A percentile compares a stretch with the other conserved stretches of the same genome.
phyloP scores from a whole-genome alignment of 2,329 filamentous ascomycete genomes.

The Xylaria sp. region DNA sequence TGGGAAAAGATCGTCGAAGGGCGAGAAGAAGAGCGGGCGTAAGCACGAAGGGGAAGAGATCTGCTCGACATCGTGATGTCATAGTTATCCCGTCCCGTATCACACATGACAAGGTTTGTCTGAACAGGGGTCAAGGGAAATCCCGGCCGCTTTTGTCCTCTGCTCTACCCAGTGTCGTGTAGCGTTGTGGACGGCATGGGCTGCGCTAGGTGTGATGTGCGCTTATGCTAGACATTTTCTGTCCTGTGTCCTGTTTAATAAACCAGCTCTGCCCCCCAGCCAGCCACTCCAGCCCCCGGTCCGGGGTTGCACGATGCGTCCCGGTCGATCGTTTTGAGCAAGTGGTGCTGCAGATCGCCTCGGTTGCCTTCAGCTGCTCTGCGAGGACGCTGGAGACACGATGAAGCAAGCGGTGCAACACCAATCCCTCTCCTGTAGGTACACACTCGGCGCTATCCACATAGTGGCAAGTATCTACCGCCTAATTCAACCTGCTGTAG shows the following conservation, averaged over 20 bases:
- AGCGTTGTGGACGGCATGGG: neutral
- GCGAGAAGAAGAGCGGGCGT: neutral
- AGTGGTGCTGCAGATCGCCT: constrained; percentile 19
- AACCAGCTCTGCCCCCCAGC: neutral
- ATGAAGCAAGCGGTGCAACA: constrained; percentile 1
- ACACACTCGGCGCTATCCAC: no score
- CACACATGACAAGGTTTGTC: constrained; percentile 23
- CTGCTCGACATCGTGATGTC: constrained; percentile 27
- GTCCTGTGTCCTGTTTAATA: neutral
- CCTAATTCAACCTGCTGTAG: neutral
- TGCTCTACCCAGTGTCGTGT: neutral
- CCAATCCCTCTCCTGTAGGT: neutral
- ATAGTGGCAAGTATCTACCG: neutral
- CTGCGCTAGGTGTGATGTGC: constrained; percentile 3
- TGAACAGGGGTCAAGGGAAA: constrained; percentile 18
- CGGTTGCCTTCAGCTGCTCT: neutral
- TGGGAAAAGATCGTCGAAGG: neutral
- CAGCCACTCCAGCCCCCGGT: neutral
- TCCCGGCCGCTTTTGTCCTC: neutral
- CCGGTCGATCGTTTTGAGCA: constrained; percentile 1
- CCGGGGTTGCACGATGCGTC: neutral
- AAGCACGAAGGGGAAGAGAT: neutral
- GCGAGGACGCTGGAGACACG: neutral
- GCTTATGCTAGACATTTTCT: constrained; percentile 8
- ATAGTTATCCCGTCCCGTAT: constrained; percentile 16